Evolutionary conservation across 2,329 filamentous ascomycete species (phyloP).

Genomic region (Aspergillus sp.): DNA sequence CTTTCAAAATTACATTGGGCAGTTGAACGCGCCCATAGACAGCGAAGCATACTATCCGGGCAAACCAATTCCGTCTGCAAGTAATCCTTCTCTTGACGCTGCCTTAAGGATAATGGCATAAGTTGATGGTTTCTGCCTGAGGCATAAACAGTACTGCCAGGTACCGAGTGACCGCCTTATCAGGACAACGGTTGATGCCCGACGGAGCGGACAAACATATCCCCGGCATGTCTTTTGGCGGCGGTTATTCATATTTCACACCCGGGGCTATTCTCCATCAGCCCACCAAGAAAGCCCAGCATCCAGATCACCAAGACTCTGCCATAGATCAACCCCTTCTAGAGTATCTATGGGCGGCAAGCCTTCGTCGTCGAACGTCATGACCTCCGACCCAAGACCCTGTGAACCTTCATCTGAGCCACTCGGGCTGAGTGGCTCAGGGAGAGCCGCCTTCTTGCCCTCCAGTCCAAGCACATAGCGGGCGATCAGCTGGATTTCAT

Average conservation of each 20-base stretch:
- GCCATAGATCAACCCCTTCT: not conserved
- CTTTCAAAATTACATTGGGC: too few species aligned
- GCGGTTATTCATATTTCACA: too few species aligned
- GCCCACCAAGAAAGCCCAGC: not conserved
- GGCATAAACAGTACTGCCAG: too few species aligned
- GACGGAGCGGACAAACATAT: not conserved
- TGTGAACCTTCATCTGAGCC: not conserved
- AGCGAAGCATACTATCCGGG: too few species aligned
- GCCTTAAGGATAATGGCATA: too few species aligned
- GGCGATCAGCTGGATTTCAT: conserved; percentile 41
- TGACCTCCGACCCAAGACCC: not conserved
- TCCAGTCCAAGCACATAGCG: conserved; percentile 26
- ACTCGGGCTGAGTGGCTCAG: not conserved
- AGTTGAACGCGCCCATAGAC: too few species aligned
- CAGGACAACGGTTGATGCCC: not conserved
- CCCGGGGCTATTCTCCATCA: not conserved
- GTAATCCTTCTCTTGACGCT: too few species aligned
- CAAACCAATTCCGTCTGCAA: too few species aligned
- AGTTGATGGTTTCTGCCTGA: too few species aligned
- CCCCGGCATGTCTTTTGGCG: not conserved
- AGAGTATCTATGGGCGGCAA: not conserved
- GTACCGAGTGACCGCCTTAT: not conserved
- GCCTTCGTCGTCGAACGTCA: not conserved
- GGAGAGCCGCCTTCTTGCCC: not conserved
- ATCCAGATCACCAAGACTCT: not conserved